These are phyloP conservation scores for Sicyos baderoa DNA, from an alignment of 306 rosid species.

Conservation along the genomic window DNA sequence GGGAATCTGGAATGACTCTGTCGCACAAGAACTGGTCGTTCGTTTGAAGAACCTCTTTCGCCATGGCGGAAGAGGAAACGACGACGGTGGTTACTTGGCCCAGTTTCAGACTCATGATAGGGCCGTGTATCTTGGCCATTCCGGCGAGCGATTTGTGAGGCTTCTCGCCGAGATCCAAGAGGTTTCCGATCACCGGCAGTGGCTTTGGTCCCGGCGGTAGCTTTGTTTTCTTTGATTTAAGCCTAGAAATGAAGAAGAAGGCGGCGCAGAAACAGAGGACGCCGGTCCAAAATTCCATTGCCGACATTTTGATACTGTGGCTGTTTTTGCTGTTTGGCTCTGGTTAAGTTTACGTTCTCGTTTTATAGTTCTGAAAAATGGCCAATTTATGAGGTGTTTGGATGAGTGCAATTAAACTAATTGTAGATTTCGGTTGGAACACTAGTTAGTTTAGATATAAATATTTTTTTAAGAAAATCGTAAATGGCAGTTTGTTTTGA, in stretches of 20 bases:
- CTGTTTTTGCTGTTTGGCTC: neutral
- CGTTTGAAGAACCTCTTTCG: constrained; percentile 26
- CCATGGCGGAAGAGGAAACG: constrained; percentile 28
- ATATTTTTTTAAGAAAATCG: too few relatives aligned
- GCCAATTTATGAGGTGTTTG: too few relatives aligned
- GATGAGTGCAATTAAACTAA: too few relatives aligned
- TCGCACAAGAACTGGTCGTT: constrained; percentile 27
- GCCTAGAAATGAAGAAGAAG: neutral
- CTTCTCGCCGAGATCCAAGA: constrained; percentile 33
- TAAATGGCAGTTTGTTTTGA: too few relatives aligned
- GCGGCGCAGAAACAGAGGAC: neutral
- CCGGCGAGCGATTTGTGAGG: constrained; percentile 34
- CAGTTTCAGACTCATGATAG: constrained; percentile 27
- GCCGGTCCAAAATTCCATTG: neutral
- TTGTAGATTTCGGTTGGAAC: too few relatives aligned
- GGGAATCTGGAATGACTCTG: constrained; percentile 26
- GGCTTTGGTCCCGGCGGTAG: constrained; percentile 51
- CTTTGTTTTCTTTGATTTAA: neutral
- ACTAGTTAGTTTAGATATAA: too few relatives aligned
- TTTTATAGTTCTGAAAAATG: too few relatives aligned
- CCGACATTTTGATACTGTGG: neutral
- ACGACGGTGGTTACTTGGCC: constrained; percentile 31
- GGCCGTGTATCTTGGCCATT: constrained; percentile 32
- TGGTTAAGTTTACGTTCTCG: too few relatives aligned
- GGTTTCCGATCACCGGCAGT: constrained; percentile 41